These are phyloP conservation scores for Talaromyces albobiverticillius DNA, from an alignment of 2,329 filamentous ascomycete genomes.

Conservation along the genomic window DNA sequence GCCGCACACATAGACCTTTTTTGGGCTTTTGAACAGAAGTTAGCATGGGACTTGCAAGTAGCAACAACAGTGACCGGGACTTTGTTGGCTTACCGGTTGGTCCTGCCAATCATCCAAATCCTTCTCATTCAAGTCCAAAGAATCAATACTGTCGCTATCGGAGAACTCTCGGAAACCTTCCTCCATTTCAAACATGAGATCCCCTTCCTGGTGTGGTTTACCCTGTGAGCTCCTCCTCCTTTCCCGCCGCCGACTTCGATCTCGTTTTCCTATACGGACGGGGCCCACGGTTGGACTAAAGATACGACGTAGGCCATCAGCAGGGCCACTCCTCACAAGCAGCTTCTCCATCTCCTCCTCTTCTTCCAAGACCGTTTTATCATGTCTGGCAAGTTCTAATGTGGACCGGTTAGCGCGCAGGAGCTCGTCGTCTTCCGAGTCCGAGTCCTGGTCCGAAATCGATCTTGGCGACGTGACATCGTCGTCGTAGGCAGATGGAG, in stretches of 20 bases:
- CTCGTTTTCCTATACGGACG: conserved; percentile 48
- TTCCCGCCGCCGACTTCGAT: conserved; percentile 52
- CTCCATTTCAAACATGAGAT: conserved; percentile 88
- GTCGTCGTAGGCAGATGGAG: conserved; percentile 64
- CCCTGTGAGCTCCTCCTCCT: conserved; percentile 45
- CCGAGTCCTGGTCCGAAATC: conserved; percentile 65
- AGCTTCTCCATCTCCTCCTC: conserved; percentile 62
- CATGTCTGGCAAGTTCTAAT: conserved; percentile 66
- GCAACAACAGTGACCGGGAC: neutral
- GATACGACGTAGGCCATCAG: conserved; percentile 37
- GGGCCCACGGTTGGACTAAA: conserved; percentile 46
- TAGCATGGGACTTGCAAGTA: conserved; percentile 10
- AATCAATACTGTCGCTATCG: conserved; percentile 59
- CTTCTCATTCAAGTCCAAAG: conserved; percentile 51
- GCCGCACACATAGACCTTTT: conserved; percentile 23
- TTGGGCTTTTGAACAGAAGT: conserved; percentile 17
- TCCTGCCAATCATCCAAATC: conserved; percentile 31
- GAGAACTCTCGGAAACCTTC: conserved; percentile 64
- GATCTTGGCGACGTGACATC: conserved; percentile 66
- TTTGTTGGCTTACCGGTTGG: conserved; percentile 19
- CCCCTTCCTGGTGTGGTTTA: conserved; percentile 63
- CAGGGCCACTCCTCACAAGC: conserved; percentile 38
- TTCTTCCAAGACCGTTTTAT: conserved; percentile 68
- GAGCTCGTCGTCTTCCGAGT: conserved; percentile 72
- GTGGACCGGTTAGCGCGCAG: conserved; percentile 65